Percentiles rank a stretch among this genome's conserved stretches.
phyloP scores from a whole-genome alignment of 164 flowering plant genomes.

The Vitis labrusca region DNA sequence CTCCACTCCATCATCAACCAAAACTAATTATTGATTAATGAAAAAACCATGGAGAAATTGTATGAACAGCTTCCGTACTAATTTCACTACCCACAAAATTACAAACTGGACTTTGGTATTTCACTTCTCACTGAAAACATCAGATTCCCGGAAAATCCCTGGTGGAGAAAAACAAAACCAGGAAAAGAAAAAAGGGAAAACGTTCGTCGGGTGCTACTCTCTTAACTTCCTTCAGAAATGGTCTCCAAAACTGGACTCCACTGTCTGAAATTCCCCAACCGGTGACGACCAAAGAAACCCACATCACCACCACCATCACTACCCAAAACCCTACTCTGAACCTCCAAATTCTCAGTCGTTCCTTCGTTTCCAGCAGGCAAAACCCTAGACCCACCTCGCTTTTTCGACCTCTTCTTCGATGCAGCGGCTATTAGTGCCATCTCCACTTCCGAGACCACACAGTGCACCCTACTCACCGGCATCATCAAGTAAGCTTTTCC shows the following conservation, averaged over 20 bases:
- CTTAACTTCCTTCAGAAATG: slow-evolving; percentile 19
- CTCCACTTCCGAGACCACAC: slow-evolving; percentile 32
- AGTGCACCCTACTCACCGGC: slow-evolving; percentile 24
- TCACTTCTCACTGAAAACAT: too few relatives aligned
- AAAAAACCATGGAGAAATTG: too few relatives aligned
- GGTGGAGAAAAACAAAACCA: too few relatives aligned
- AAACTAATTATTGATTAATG: too few relatives aligned
- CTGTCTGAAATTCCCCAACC: slow-evolving; percentile 4
- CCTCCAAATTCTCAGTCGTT: neutral
- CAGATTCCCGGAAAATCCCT: too few relatives aligned
- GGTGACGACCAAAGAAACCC: slow-evolving; percentile 4
- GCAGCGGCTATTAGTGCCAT: slow-evolving; percentile 22
- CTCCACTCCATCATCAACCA: too few relatives aligned
- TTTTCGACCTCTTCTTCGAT: neutral
- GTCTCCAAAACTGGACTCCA: slow-evolving; percentile 45
- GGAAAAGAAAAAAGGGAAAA: too few relatives aligned
- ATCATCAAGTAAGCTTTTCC: slow-evolving; percentile 42
- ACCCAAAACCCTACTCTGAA: neutral
- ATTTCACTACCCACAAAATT: too few relatives aligned
- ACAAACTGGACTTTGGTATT: too few relatives aligned
- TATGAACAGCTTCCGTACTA: too few relatives aligned
- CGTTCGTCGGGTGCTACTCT: too few relatives aligned
- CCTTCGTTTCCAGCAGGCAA: slow-evolving; percentile 3
- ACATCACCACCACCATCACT: neutral
- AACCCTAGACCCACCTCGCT: slow-evolving; percentile 2